Conservation (phyloP, 169 alveolate genomes). For the Perkinsus marinus region DNA sequence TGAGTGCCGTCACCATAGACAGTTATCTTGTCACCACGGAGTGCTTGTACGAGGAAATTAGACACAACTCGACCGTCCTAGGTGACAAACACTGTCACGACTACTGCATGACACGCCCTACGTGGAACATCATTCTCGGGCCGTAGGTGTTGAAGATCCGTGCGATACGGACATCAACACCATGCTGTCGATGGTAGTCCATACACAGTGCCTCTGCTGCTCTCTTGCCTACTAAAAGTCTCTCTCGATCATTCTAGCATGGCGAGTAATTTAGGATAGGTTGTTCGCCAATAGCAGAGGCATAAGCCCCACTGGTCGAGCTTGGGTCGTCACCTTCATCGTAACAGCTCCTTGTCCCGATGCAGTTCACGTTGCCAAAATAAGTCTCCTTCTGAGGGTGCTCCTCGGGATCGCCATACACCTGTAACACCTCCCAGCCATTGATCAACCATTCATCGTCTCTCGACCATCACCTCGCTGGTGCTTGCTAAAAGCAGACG, state of each 20-base stretch:
- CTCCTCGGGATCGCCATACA: slow-evolving; percentile 50
- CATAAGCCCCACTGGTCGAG: too few species aligned
- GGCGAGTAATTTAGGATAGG: too few species aligned
- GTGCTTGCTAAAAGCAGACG: slow-evolving; percentile 47
- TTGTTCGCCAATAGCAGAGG: too few species aligned
- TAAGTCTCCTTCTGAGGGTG: slow-evolving; percentile 49
- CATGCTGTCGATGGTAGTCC: slow-evolving; percentile 36
- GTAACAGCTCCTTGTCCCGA: slow-evolving; percentile 51
- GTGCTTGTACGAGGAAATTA: slow-evolving; percentile 43
- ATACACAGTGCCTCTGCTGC: slow-evolving; percentile 47
- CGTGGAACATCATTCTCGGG: slow-evolving; percentile 47
- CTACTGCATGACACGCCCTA: slow-evolving; percentile 6
- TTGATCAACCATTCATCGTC: not conserved
- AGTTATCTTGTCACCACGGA: slow-evolving; percentile 32
- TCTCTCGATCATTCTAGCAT: too few species aligned
- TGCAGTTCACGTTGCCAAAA: slow-evolving; percentile 49
- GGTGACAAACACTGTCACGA: not conserved
- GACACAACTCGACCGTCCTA: slow-evolving; percentile 40
- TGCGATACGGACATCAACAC: slow-evolving; percentile 44
- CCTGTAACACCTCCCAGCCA: not conserved
- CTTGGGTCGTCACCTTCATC: slow-evolving; percentile 52
- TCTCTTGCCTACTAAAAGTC: too few species aligned
- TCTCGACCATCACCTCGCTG: slow-evolving; percentile 19
- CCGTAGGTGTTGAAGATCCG: slow-evolving; percentile 55
- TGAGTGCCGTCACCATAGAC: slow-evolving; percentile 60